Conservation (phyloP, 1,139 yeast species). For the Pichia sp. region DNA sequence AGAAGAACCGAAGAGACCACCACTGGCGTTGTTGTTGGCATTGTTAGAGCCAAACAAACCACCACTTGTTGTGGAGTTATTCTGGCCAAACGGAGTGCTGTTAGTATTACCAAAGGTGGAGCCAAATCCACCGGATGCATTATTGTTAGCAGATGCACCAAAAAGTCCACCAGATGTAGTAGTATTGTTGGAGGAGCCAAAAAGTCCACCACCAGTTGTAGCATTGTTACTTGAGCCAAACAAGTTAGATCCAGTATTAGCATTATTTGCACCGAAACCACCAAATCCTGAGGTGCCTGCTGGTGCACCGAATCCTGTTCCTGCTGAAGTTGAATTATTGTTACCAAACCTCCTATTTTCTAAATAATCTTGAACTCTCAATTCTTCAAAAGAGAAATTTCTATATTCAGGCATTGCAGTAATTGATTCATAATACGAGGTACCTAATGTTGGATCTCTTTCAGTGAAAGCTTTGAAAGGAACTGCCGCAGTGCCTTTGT, state of each 20-base stretch:
- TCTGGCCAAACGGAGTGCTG: background rate
- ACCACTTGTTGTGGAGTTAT: conserved; percentile 12
- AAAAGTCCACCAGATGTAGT: conserved; percentile 8
- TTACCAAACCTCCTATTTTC: conserved; percentile 61
- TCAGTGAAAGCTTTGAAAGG: conserved; percentile 64
- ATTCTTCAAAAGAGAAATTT: conserved; percentile 76
- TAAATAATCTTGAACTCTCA: conserved; percentile 82
- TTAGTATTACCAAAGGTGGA: conserved; percentile 8
- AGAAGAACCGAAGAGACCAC: conserved; percentile 16
- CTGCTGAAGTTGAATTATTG: conserved; percentile 12
- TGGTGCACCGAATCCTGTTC: conserved; percentile 19
- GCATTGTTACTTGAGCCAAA: conserved; percentile 23
- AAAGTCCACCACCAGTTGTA: conserved; percentile 15
- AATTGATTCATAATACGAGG: conserved; percentile 65
- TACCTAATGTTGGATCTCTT: conserved; percentile 57
- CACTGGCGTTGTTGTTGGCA: conserved; percentile 17
- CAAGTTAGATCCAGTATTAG: conserved; percentile 4
- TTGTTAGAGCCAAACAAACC: conserved; percentile 10
- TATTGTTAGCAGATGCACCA: conserved; percentile 17
- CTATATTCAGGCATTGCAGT: conserved; percentile 86
- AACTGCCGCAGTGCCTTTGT: conserved; percentile 59
- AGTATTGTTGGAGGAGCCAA: conserved; percentile 14
- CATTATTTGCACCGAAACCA: conserved; percentile 12
- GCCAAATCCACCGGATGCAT: conserved; percentile 23
- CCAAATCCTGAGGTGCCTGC: conserved; percentile 7